Evolutionary conservation across 2,329 filamentous ascomycete species (phyloP), one percentile per base, ranked within the genome.

Genomic region (Epichloe brachyelytri): DNA sequence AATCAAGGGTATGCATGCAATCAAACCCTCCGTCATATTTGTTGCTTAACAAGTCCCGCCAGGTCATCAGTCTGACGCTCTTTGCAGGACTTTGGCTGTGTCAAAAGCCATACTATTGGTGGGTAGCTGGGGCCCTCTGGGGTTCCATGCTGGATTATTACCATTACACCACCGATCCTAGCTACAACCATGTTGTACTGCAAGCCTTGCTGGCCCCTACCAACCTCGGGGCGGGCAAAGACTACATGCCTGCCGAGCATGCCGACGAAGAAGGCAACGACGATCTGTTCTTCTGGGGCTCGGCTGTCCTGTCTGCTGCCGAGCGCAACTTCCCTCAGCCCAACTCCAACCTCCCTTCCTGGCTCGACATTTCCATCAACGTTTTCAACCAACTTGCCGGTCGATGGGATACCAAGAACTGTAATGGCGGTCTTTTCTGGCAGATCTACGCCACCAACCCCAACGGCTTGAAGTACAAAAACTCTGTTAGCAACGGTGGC

Each of bases 391-490:
- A 77, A 43, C 83, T 89, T 60, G 75, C 74, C 5, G 65, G 66
- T 20, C 79, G 88, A 44, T 93, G 88, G 88, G 82, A 90, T 62
- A 74, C 69, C 0, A 69, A 72, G 0, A 67, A 71, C 39, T 94
- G 88, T 60, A 74, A 73, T 26, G 88, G 88, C 54, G 88, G 88
- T 4, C 69, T 93, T 45, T 74, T 80, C 51, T 91, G 86, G 86
- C 88, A 95, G 70, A 88, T 95, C 57, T 90, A 83, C 64, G 69
- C 76, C 1, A 79, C 77, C 59, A 91, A 94, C 63, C 70, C 71
- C 45, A 81, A 81, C 55, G 88, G 88, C 14, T 83, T 89, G 63
- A 76, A 80, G 60, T 93, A 94, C 76, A 93, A 90, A 68, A 91
- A 91, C 69, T 77, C 82, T 5, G 79, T 90, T 58, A 83, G 82